Percentiles rank a stretch among this genome's conserved stretches.
These are phyloP conservation scores for Yarrowia sp. DNA, from an alignment of 805 yeast species.

Conservation along the genomic window DNA sequence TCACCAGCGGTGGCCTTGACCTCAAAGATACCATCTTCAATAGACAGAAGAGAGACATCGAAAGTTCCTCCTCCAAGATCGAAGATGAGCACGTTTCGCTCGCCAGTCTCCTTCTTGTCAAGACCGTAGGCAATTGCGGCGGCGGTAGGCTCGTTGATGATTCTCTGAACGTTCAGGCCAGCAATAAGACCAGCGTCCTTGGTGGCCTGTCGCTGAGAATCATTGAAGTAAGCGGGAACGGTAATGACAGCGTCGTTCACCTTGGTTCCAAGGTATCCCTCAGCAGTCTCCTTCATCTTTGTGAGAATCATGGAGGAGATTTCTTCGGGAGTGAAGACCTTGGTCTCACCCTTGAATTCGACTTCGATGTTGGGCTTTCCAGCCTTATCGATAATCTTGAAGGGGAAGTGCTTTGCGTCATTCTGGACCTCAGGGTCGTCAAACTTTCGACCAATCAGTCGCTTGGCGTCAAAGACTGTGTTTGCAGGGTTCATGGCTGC, in stretches of 20 bases:
- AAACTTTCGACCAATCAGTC: constrained; percentile 16
- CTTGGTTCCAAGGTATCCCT: constrained; percentile 19
- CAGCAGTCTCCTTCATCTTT: constrained; percentile 14
- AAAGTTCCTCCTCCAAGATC: constrained; percentile 22
- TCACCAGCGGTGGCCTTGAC: constrained; percentile 20
- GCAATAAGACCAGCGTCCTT: constrained; percentile 19
- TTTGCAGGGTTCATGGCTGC: constrained; percentile 19
- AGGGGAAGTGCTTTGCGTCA: constrained; percentile 19
- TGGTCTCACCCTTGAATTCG: constrained; percentile 9
- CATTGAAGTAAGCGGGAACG: constrained; percentile 12
- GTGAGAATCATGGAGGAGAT: constrained; percentile 15
- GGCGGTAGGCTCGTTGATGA: constrained; percentile 12
- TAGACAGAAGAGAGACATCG: constrained; percentile 9
- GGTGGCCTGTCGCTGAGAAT: constrained; percentile 18
- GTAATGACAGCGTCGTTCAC: constrained; percentile 23
- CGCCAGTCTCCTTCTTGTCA: constrained; percentile 13
- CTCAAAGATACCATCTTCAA: constrained; percentile 5
- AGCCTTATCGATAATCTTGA: constrained; percentile 16
- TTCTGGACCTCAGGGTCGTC: constrained; percentile 23
- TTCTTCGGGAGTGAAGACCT: constrained; percentile 16
- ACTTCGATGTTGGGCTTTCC: constrained; percentile 20
- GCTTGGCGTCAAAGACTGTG: constrained; percentile 26
- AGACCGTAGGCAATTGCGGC: constrained; percentile 15
- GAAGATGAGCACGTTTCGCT: constrained; percentile 16
- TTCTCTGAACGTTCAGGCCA: constrained; percentile 12